Percentiles rank a stretch among this genome's conserved stretches.
Conservation (phyloP, 2,329 filamentous ascomycete genomes). For the Fusarium scirpi region DNA sequence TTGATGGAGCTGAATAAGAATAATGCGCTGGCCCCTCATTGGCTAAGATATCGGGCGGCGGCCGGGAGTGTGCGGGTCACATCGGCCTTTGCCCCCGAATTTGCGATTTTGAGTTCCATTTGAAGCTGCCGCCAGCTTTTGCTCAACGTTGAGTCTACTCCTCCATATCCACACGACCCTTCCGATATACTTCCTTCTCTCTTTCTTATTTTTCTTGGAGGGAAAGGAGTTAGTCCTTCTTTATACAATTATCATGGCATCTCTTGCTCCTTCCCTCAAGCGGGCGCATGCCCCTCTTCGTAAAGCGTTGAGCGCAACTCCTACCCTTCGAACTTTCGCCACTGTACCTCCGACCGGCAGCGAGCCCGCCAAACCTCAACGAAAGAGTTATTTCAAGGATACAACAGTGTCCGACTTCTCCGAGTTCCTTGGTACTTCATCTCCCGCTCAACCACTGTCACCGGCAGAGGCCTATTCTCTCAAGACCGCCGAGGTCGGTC, state of each 20-base stretch:
- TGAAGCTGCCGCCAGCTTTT: conserved; percentile 39
- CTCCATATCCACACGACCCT: conserved; percentile 24
- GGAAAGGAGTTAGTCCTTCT: conserved; percentile 1
- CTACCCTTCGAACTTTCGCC: conserved; percentile 57
- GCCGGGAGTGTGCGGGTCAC: conserved; percentile 43
- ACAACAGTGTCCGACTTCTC: conserved; percentile 67
- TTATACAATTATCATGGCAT: conserved; percentile 50
- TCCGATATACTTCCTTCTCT: conserved; percentile 10
- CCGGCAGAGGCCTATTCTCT: conserved; percentile 69
- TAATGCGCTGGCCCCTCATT: conserved; percentile 35
- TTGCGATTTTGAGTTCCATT: conserved; percentile 42
- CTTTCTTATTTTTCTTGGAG: neutral
- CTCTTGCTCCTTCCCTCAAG: conserved; percentile 57
- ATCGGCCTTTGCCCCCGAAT: conserved; percentile 47
- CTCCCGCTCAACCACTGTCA: conserved; percentile 58
- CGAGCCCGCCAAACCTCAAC: conserved; percentile 47
- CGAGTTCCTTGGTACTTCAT: conserved; percentile 65
- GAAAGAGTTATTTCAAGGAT: conserved; percentile 70
- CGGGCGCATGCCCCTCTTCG: conserved; percentile 58
- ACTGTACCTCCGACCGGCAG: conserved; percentile 57
- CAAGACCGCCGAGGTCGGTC: conserved; percentile 73
- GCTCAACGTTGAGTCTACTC: conserved; percentile 31
- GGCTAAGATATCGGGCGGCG: conserved; percentile 25
- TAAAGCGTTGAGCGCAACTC: conserved; percentile 53
- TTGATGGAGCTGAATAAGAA: conserved; percentile 28